Base-by-base conservation (phyloP, 148 eudicot genomes). In the Polygonum aviculare region DNA sequence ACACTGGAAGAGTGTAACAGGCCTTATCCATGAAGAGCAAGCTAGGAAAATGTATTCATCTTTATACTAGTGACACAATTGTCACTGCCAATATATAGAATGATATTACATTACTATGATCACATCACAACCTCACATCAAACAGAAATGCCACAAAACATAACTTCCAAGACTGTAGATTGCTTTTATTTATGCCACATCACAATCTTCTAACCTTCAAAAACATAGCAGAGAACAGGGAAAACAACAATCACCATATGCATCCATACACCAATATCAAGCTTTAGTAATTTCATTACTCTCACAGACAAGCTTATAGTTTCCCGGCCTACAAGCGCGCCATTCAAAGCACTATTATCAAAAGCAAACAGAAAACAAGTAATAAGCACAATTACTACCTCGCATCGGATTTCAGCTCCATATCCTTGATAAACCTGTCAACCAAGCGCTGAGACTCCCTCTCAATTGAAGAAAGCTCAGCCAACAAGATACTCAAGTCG, bases 391-490 rank as follows among this genome's bases (percentile, higher is more conserved):
- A 11, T 31, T 33, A 31, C 15, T 85, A 85, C 88, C 85, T 85
- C 76, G 36, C 50, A 9, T 39, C 44, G 2, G 38, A 51, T 49
- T 69, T 39, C 55, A 19, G 77, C 83, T 79, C 85, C 80, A 78
- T 79, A 78, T 88, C 86, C 74, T 71, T 70, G 4, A 44, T 78
- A 77, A 91, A 87, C 59, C 75, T 83, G 82, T 87, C 79, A 5
- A 94, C 93, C 75, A 94, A 82, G 33, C 45, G 81, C 86, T 86
- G 86, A 75, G 93, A 80, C 79, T 94, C 95, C 72, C 85, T 80
- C 84, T 88, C 88, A 33, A 94, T 86, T 81, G 77, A 90, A 1
- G 77, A 78, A 78, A 94, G 87, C 85, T 94, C 97, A 86, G 91
- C 89, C 39, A 87, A 86, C 22, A 91, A 90, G 83, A 94, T 82